These are phyloP conservation scores for Akanthomyces uredinophilus DNA, from an alignment of 2,329 filamentous ascomycete genomes.

Conservation along the genomic window DNA sequence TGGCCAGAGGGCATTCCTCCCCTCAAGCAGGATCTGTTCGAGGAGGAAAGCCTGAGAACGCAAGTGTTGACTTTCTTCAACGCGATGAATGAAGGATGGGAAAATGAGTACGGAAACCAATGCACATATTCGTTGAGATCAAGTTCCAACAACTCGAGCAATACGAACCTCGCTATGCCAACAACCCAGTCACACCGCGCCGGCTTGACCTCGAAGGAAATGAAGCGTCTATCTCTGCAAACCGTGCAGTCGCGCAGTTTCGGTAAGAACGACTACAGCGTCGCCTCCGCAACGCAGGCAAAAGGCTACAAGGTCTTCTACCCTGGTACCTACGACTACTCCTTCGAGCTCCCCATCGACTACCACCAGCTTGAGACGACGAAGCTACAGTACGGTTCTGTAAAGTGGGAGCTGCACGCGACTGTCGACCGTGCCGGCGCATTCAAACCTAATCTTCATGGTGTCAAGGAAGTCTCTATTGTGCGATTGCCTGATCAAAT, in stretches of 20 bases:
- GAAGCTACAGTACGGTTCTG: conserved; percentile 77
- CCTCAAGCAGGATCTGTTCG: conserved; percentile 73
- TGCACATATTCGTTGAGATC: conserved; percentile 50
- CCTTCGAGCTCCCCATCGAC: conserved; percentile 86
- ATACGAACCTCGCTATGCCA: conserved; percentile 26
- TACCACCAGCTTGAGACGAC: conserved; percentile 86
- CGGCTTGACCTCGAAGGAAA: conserved; percentile 40
- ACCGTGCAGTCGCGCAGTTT: conserved; percentile 82
- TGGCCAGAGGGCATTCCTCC: conserved; percentile 97
- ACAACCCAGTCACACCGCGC: conserved; percentile 23
- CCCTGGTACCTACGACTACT: conserved; percentile 61
- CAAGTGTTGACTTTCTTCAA: conserved; percentile 94
- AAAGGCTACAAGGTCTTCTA: conserved; percentile 85
- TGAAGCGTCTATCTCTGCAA: conserved; percentile 69
- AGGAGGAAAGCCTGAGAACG: conserved; percentile 80
- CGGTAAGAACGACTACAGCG: conserved; percentile 67
- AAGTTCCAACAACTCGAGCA: conserved; percentile 31
- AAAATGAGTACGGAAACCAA: conserved; percentile 58
- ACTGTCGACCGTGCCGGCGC: conserved; percentile 80
- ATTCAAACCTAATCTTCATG: conserved; percentile 83
- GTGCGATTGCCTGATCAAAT: conserved; percentile 83
- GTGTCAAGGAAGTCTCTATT: conserved; percentile 74
- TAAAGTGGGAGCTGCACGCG: conserved; percentile 84
- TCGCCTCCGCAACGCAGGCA: conserved; percentile 51
- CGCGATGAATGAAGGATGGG: conserved; percentile 57